A percentile compares a stretch with the other conserved stretches of the same genome.
phyloP scores from a whole-genome alignment of 108 stramenopile species.

The Cyclotella baltica region DNA sequence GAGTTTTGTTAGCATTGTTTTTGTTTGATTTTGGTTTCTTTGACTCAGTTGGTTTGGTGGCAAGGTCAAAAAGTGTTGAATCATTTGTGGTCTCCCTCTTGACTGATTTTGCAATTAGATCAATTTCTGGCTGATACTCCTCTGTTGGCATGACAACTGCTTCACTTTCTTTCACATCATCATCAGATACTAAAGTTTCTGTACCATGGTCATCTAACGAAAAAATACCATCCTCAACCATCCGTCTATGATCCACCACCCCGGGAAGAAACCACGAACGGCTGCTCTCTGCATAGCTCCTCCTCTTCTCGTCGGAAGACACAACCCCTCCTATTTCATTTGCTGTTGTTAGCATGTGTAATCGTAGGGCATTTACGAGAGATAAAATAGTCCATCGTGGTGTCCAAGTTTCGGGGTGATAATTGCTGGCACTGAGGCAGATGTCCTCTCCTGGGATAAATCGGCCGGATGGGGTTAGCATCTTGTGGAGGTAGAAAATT shows the following conservation, averaged over 20 bases:
- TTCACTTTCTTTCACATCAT: background rate
- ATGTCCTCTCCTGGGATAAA: slow-evolving; percentile 76
- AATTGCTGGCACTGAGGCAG: slow-evolving; percentile 85
- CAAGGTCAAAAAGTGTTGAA: background rate
- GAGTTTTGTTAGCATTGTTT: background rate
- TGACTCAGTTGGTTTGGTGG: background rate
- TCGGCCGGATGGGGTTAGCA: slow-evolving; percentile 88
- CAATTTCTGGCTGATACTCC: background rate
- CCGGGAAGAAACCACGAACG: slow-evolving; percentile 60
- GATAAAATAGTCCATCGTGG: slow-evolving; percentile 81
- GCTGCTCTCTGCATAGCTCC: slow-evolving; percentile 59
- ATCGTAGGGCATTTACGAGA: slow-evolving; percentile 71
- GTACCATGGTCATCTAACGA: slow-evolving; percentile 1
- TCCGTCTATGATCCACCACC: slow-evolving; percentile 50
- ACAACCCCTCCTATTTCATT: slow-evolving; percentile 86
- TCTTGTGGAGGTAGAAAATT: background rate
- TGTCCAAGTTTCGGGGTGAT: slow-evolving; percentile 93
- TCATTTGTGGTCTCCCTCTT: background rate
- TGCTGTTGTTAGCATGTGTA: slow-evolving; percentile 85
- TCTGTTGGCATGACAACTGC: background rate
- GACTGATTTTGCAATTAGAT: background rate
- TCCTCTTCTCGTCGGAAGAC: slow-evolving; percentile 48
- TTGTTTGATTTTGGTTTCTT: background rate
- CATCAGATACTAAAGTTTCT: background rate
- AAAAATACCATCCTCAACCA: slow-evolving; percentile 53